phyloP scores from a whole-genome alignment of 2,329 filamentous ascomycete genomes.

The Sclerotinia sclerotiorum region DNA sequence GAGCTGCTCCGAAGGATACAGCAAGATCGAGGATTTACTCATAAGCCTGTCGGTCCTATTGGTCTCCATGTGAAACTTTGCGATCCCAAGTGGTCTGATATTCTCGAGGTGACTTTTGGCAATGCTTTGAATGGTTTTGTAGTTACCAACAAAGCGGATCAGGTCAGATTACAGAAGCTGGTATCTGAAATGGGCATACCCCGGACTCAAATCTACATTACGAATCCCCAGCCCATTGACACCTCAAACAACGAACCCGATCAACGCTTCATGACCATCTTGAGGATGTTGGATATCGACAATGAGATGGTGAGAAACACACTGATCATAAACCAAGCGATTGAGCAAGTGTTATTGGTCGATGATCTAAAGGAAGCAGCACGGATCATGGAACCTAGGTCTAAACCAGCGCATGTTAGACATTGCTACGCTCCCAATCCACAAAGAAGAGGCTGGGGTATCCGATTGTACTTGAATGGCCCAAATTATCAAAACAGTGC shows the following conservation, averaged over 20 bases:
- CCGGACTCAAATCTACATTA: conserved; percentile 53
- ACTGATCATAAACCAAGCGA: conserved; percentile 76
- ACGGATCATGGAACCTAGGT: conserved; percentile 63
- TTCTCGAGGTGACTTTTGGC: conserved; percentile 79
- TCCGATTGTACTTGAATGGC: conserved; percentile 54
- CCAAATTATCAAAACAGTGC: conserved; percentile 45
- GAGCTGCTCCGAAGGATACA: conserved; percentile 67
- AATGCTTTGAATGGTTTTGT: conserved; percentile 71
- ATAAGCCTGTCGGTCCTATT: conserved; percentile 79
- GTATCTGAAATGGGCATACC: conserved; percentile 55
- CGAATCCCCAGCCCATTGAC: conserved; percentile 55
- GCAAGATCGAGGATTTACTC: conserved; percentile 65
- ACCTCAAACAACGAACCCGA: conserved; percentile 72
- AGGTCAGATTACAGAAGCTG: conserved; percentile 63
- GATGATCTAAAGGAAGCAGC: conserved; percentile 65
- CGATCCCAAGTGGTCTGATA: conserved; percentile 78
- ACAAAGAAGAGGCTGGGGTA: conserved; percentile 56
- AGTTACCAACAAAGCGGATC: conserved; percentile 75
- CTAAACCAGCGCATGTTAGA: conserved; percentile 64
- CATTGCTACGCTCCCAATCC: conserved; percentile 71
- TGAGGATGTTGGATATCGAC: conserved; percentile 80
- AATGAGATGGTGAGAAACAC: conserved; percentile 75
- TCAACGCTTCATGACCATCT: conserved; percentile 68
- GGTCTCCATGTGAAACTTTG: conserved; percentile 74
- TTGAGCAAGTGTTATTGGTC: conserved; percentile 84